A percentile compares a stretch with the other conserved stretches of the same genome.
Conservation (phyloP, 1,284 basidiomycete genomes). For the Phellinidium pouzarii region DNA sequence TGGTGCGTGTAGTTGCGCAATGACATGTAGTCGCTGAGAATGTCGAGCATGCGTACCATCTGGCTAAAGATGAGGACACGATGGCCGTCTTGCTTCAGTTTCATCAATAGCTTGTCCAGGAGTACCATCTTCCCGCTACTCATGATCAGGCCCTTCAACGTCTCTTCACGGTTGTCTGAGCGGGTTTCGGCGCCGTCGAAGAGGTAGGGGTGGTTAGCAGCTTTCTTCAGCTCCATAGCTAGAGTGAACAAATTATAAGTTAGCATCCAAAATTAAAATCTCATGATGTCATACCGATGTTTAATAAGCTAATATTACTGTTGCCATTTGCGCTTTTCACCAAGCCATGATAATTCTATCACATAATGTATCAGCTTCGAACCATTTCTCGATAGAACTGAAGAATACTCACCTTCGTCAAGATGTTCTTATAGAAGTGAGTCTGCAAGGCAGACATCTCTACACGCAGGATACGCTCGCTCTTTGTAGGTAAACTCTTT, state of each 20-base stretch:
- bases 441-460: slow-evolving; percentile 98
- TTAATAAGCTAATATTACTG: slow-evolving; percentile 86
- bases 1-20: slow-evolving; percentile 82
- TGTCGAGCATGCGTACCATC: slow-evolving; percentile 99
- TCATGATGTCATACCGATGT: slow-evolving; percentile 61
- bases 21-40: slow-evolving; percentile 94
- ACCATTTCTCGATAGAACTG: slow-evolving; percentile 1
- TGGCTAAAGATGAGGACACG: slow-evolving; percentile 98
- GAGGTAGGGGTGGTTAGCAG: slow-evolving; percentile 95
- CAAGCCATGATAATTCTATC: slow-evolving; percentile 86
- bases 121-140: slow-evolving; percentile 98
- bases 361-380: slow-evolving; percentile 2
- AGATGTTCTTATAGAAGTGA: slow-evolving; percentile 98
- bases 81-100: slow-evolving; percentile 88
- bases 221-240: slow-evolving; percentile 97
- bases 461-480: slow-evolving; percentile 94
- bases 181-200: slow-evolving; percentile 92
- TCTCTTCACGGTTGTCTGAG: slow-evolving; percentile 75
- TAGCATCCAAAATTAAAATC: background rate
- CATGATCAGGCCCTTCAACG: slow-evolving; percentile 93
- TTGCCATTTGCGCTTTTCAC: slow-evolving; percentile 83
- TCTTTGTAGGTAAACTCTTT: slow-evolving; percentile 95
- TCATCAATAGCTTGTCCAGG: slow-evolving; percentile 87
- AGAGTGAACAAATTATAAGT: slow-evolving; percentile 15
- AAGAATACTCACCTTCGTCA: slow-evolving; percentile 68